A percentile compares a stretch with the other conserved stretches of the same genome.
Evolutionary conservation across 257 asterid genomes (phyloP).

Genomic region (Ocimum tenuiflorum): DNA sequence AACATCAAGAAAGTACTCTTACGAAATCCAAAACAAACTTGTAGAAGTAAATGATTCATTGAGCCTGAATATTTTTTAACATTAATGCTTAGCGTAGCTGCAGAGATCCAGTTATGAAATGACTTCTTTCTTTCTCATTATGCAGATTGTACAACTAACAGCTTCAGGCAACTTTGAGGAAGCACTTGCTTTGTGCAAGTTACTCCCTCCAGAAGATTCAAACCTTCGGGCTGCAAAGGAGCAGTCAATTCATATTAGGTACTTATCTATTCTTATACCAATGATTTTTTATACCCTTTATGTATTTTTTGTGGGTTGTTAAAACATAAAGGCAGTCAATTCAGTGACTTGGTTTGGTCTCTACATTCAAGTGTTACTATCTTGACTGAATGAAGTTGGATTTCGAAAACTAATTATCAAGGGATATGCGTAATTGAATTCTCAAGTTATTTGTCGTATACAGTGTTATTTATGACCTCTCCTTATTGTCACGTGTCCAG

Average conservation of each 20-base stretch:
- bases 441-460: slow-evolving; percentile 3
- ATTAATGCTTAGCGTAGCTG: slow-evolving; percentile 13
- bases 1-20: background rate
- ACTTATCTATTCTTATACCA: too few species aligned
- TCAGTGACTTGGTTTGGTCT: background rate
- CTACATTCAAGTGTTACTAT: background rate
- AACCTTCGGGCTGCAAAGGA: slow-evolving; percentile 90
- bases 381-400: too few species aligned
- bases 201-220: slow-evolving; percentile 96
- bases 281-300: too few species aligned
- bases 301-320: too few species aligned
- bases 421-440: background rate
- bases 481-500: background rate
- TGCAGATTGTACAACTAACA: slow-evolving; percentile 93
- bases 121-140: slow-evolving; percentile 21
- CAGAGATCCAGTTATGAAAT: background rate
- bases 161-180: slow-evolving; percentile 98
- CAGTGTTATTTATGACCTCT: background rate
- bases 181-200: slow-evolving; percentile 89
- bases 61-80: background rate
- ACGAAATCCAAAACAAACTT: background rate
- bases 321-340: too few species aligned
- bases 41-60: background rate
- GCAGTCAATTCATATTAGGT: slow-evolving; percentile 97
- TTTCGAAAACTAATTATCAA: background rate